These are phyloP conservation scores for Protomyces pachydermus DNA, from an alignment of 1,139 yeast genomes.

Conservation along the genomic window DNA sequence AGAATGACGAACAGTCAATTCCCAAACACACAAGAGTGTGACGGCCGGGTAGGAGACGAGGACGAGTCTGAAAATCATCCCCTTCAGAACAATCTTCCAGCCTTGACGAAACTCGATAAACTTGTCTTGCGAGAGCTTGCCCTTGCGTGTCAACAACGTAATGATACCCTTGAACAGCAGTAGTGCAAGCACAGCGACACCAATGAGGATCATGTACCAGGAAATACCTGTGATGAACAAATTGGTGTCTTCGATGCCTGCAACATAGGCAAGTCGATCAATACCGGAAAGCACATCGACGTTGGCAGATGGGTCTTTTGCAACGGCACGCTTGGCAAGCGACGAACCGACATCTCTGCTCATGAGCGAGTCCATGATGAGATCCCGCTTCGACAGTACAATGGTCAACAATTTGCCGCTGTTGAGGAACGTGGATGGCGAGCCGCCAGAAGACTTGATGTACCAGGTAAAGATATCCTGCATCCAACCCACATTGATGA, in stretches of 20 bases:
- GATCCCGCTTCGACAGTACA: slow-evolving; percentile 54
- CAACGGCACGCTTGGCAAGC: slow-evolving; percentile 30
- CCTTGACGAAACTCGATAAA: slow-evolving; percentile 74
- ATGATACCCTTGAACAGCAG: slow-evolving; percentile 59
- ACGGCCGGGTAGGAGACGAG: slow-evolving; percentile 56
- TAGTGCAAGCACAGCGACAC: slow-evolving; percentile 58
- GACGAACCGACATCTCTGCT: neutral
- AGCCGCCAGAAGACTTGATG: slow-evolving; percentile 92
- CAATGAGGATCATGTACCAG: slow-evolving; percentile 71
- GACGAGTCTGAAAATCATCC: slow-evolving; percentile 72
- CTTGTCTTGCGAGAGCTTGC: slow-evolving; percentile 47
- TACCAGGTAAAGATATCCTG: slow-evolving; percentile 90
- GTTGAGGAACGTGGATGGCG: slow-evolving; percentile 57
- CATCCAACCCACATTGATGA: slow-evolving; percentile 72
- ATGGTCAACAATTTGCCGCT: slow-evolving; percentile 49
- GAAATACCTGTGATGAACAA: slow-evolving; percentile 81
- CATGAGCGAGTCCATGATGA: slow-evolving; percentile 31
- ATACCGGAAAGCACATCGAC: slow-evolving; percentile 68
- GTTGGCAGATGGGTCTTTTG: slow-evolving; percentile 53
- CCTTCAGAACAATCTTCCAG: slow-evolving; percentile 78
- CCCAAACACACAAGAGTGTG: slow-evolving; percentile 80
- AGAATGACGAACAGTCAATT: slow-evolving; percentile 75
- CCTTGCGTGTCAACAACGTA: slow-evolving; percentile 62
- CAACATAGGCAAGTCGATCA: slow-evolving; percentile 80
- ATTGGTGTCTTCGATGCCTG: slow-evolving; percentile 78